Conservation (phyloP, 495 filamentous ascomycete species). For the Chaetomidium leptoderma region DNA sequence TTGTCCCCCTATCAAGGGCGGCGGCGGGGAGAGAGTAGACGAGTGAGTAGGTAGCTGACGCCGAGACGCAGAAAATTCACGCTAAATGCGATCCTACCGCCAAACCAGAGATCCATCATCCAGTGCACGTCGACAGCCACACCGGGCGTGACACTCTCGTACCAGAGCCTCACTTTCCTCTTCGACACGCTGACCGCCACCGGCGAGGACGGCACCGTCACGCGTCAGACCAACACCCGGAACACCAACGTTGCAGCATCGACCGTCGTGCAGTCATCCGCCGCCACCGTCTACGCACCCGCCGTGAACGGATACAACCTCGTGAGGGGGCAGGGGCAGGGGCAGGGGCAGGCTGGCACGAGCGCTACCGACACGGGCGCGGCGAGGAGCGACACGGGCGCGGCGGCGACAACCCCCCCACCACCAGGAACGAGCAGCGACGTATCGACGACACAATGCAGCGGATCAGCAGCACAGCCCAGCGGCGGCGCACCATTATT, state of each 20-base stretch:
- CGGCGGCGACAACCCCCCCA: too few relatives aligned
- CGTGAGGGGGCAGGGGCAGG: neutral
- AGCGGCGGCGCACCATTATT: too few relatives aligned
- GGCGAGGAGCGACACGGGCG: neutral
- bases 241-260: neutral
- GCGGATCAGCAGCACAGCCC: neutral
- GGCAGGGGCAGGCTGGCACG: neutral
- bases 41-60: neutral
- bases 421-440: too few relatives aligned
- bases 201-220: neutral
- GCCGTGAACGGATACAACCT: neutral
- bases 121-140: neutral
- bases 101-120: neutral
- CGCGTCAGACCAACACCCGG: neutral
- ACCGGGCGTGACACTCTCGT: neutral
- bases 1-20: too few relatives aligned
- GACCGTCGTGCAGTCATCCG: neutral
- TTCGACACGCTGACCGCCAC: neutral
- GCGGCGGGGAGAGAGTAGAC: neutral
- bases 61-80: neutral
- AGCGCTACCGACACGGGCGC: neutral
- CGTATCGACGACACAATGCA: neutral
- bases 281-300: conserved; percentile 1
- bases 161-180: neutral
- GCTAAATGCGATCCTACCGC: neutral